Evolutionary conservation across 192 early-diverging fungal genomes (phyloP), one percentile per base, ranked within the genome.

Genomic region (Dispira simplex): DNA sequence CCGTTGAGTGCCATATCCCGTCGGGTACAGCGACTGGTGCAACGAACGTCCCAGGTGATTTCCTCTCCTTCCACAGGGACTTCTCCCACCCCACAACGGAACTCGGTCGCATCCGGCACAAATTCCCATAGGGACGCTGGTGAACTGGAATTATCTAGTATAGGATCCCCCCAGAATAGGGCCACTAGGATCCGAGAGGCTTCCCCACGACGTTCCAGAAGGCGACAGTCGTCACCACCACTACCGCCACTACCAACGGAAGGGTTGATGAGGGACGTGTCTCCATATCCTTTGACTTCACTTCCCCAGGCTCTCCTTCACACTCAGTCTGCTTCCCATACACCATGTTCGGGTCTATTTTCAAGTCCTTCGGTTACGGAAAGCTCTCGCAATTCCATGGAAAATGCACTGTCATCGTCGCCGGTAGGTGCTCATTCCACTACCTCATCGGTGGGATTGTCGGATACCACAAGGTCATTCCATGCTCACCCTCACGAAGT

Each of bases 1-100:
- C 58, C 58, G 27, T 44, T 60, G 14, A 27, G 39, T 11, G 58
- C 58, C 39, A 27, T 60, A 26, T 14, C 58, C 27, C 58, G 58
- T 16, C 58, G 58, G 32, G 39, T 60, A 21, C 58, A 60, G 32
- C 58, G 58, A 2, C 39, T 60, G 14, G 27, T 27, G 26, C 58
- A 60, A 14, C 58, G 32, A 21, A 18, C 58, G 10, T 60, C 32
- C 39, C 8, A 12, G 58, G 26, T 13, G 3, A 13, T 26, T 27
- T 14, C 27, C 27, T 13, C 54, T 56, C 16, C 25, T 13, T 23
- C 54, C 5, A 56, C 2, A 20, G 25, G 25, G 13, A 56, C 23
- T 56, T 51, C 18, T 23, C 48, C 21, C 8, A 8, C 48, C 48
- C 18, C 2, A 23, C 21, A 51, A 23, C 48, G 48, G 4, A 23